A percentile compares a stretch with the other conserved stretches of the same genome.
Evolutionary conservation across 345 rosid species (phyloP).

Genomic region (Mangifera indica): DNA sequence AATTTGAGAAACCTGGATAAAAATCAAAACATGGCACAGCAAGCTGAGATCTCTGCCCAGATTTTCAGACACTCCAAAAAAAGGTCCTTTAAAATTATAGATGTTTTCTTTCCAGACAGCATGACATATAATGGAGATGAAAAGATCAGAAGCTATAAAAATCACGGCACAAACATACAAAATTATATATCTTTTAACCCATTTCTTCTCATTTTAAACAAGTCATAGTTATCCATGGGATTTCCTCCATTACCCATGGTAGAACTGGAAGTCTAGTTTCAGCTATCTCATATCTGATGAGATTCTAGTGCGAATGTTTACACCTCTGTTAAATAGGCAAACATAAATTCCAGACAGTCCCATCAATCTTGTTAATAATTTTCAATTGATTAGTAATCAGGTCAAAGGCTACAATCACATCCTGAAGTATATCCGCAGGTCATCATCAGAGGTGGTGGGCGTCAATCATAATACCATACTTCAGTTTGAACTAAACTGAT

Average conservation of each 20-base stretch:
- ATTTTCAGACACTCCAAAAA: neutral
- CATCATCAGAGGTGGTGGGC: neutral
- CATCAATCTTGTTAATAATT: neutral
- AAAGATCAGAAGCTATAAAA: neutral
- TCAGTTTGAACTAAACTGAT: conserved; percentile 8
- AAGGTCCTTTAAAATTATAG: neutral
- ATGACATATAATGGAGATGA: neutral
- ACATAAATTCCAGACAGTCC: neutral
- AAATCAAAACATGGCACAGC: conserved; percentile 4
- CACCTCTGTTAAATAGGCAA: neutral
- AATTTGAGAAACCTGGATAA: conserved; percentile 57
- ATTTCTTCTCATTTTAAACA: neutral
- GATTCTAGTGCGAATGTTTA: neutral
- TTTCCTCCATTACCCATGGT: neutral
- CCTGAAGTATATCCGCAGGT: neutral
- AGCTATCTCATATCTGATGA: neutral
- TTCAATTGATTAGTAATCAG: neutral
- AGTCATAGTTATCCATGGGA: neutral
- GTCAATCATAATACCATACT: neutral
- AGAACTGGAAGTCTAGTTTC: neutral
- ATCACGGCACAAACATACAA: neutral
- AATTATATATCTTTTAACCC: neutral
- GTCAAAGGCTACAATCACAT: neutral
- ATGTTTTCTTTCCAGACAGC: neutral
- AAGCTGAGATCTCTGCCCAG: neutral